Percentiles rank a stretch among this genome's conserved stretches.
Conservation (phyloP, 306 rosid genomes). For the Comarum palustre region DNA sequence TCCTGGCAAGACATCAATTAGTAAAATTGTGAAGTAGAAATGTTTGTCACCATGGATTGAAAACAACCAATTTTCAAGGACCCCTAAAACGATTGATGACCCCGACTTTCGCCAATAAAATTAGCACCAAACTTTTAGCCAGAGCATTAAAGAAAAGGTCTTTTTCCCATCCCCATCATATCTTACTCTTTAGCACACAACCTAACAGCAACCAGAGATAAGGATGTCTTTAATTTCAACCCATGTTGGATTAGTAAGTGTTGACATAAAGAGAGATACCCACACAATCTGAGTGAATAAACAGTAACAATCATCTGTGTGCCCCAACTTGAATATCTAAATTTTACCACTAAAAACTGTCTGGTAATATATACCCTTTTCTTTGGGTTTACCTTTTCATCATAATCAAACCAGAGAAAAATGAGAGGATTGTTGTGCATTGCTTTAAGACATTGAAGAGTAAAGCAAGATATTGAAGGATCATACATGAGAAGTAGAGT, state of each 20-base stretch:
- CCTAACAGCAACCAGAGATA: background rate
- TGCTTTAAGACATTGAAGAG: background rate
- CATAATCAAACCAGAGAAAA: background rate
- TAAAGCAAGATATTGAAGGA: background rate
- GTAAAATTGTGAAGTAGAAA: background rate
- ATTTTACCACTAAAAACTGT: background rate
- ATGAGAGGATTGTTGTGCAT: too few species aligned
- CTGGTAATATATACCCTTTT: background rate
- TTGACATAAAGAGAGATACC: background rate
- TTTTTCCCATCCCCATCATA: constrained; percentile 6
- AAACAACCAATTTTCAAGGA: background rate
- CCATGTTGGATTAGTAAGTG: background rate
- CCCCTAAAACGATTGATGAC: background rate
- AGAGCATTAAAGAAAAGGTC: background rate
- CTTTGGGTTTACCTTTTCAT: too few species aligned
- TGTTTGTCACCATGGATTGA: background rate
- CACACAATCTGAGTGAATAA: background rate
- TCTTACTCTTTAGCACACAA: background rate
- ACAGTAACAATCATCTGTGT: background rate
- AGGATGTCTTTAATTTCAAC: constrained; percentile 11
- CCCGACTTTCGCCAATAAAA: background rate
- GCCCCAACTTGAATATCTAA: background rate
- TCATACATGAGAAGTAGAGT: background rate
- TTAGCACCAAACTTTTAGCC: constrained; percentile 8
- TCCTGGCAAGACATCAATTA: background rate